Evolutionary conservation across 2,329 filamentous ascomycete genomes (phyloP), one percentile per base, ranked within the genome.

Genomic region (Atkinsonella hypoxylon): DNA sequence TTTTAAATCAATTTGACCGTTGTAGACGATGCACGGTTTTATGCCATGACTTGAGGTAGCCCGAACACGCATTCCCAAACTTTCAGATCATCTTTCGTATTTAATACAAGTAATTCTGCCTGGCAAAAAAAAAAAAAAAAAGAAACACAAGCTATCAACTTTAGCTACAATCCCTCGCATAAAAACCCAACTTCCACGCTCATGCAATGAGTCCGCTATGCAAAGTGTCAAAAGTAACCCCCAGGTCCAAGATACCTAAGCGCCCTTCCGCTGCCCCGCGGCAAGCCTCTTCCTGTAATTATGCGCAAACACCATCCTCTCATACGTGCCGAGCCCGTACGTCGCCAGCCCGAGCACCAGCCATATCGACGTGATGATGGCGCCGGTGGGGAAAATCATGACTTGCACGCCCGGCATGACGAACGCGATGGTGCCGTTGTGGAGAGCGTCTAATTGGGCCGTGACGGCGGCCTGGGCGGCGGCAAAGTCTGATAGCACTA

Each of bases 361-460:
- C 83, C 85, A 89, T 12, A 76, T 59, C 39, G 75, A 68, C 2
- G 78, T 84, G 58, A 89, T 74, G 56, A 87, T 69, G n/a, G 84
- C 69, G 17, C 85, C 85, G 31, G 83, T 70, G 8, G 85, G 85
- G 65, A 86, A 82, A 53, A 88, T 78, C 58, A 85, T 72, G 49
- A 89, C 73, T 53, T 78, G 75, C 39, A 79, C 75, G 43, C 85
- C 85, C 0, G 85, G 85, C 1, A 89, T 69, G 13, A 87, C 72
- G 57, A 89, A 89, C 1, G 82, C 79, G 11, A 77, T 71, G 13
- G 73, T 76, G 55, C 74, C 73, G 58, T 77, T 76, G 47, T 60
- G 59, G 22, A 81, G 66, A 4, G 63, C 66, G 0, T 61, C 64
- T 0, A 74, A 63, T 18, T 75, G 67, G 3, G 71, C 63, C 52